These are phyloP conservation scores for Bauhinia variegata DNA, from an alignment of 306 rosid species.

Conservation along the genomic window DNA sequence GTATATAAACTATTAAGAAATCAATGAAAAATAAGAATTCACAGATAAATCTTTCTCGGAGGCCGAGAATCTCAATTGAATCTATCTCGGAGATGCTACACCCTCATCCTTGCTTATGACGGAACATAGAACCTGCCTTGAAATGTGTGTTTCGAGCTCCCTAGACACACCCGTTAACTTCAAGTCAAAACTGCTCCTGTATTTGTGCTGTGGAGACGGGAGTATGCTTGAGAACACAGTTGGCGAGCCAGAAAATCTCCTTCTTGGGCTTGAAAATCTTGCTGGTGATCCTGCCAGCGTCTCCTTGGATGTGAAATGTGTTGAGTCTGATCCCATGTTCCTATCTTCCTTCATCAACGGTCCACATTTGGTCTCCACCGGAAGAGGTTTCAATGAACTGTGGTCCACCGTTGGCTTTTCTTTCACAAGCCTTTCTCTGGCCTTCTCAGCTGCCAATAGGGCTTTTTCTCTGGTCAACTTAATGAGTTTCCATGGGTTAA, in stretches of 20 bases:
- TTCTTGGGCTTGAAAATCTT: conserved; percentile 82
- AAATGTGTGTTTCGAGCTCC: conserved; percentile 94
- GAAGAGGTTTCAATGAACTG: conserved; percentile 71
- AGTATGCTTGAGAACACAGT: conserved; percentile 50
- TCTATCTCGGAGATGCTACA: conserved; percentile 67
- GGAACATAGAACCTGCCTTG: conserved; percentile 86
- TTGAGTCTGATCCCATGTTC: conserved; percentile 45
- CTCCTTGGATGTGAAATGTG: conserved; percentile 52
- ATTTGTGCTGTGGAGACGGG: conserved; percentile 75
- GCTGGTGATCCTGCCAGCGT: conserved; percentile 57
- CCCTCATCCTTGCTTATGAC: conserved; percentile 76
- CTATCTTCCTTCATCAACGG: conserved; percentile 44
- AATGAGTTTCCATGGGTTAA: conserved; percentile 84
- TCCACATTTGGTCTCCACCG: conserved; percentile 71
- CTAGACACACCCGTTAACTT: conserved; percentile 82
- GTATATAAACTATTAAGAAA: conserved; percentile 36
- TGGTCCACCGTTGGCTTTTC: conserved; percentile 54
- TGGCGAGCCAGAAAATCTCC: conserved; percentile 76
- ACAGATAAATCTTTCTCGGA: conserved; percentile 58
- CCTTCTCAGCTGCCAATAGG: conserved; percentile 74
- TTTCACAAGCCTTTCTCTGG: conserved; percentile 67
- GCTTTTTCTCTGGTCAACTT: conserved; percentile 87
- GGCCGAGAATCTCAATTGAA: conserved; percentile 55
- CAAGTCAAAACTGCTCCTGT: conserved; percentile 81
- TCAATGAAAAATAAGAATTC: conserved; percentile 33